Evolutionary conservation across 2,329 filamentous ascomycete species (phyloP), one percentile per base, ranked within the genome.

Genomic region (Claviceps cyperi): DNA sequence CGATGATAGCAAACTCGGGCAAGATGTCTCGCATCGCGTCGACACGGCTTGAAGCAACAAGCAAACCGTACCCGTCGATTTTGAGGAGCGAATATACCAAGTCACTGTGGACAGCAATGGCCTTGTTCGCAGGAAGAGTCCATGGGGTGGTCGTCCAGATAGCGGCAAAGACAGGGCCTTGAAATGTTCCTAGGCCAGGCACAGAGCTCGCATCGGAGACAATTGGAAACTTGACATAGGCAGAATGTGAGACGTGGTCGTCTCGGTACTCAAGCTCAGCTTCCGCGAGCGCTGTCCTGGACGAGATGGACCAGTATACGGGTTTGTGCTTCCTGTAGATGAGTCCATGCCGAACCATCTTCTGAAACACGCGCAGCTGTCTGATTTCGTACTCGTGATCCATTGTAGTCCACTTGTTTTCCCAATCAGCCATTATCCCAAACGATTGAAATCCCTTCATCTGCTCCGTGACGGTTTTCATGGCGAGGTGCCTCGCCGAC

Each of bases 81-180:
- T 74, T 69, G 38, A 94, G 69, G 19, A 94, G 66, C 4, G 74
- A 73, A 63, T 97, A 98, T 43, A 80, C 71, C 53, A 97, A 68
- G 39, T 86, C 80, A 6, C 77, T 70, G 58, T 88, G 81, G 37
- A 97, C 76, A 2, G 88, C 90, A 62, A 98, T 89, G 0, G 87
- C 90, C 61, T 80, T 81, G 63, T 98, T 98, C 2, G 91, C 90
- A 0, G 92, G 91, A 5, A 98, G 71, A 0, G 92, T 98, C 92
- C 92, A 98, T 0, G 92, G 92, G 0, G 92, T 98, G 0, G 92
- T 98, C 2, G 92, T 98, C 92, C 92, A 98, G 48, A 97, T 86
- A n/a, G 92, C 76, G n/a, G 85, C 87, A 62, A 76, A 84, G 11
- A 96, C 61, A 5, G 72, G 68, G 4, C 73, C 72, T 5, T 66